Conservation (phyloP, 352 stramenopile genomes). For the Globisporangium alternatum region DNA sequence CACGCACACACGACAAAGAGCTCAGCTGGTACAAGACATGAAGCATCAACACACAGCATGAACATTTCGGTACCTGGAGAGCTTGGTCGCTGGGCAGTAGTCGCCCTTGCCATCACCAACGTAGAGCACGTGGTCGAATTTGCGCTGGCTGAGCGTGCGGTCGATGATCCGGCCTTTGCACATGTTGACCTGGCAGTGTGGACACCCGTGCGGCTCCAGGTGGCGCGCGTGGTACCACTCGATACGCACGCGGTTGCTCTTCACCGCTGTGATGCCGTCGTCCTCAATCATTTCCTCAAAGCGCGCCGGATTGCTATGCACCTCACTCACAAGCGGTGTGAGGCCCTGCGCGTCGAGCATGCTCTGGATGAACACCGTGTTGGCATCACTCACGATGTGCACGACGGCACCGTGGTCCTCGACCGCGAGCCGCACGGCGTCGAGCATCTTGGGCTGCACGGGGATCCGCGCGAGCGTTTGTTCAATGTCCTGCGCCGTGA, state of each 20-base stretch:
- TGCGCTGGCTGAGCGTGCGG: constrained; percentile 23
- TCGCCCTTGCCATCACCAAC: constrained; percentile 48
- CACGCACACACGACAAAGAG: neutral
- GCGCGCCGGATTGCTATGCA: constrained; percentile 39
- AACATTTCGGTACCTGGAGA: constrained; percentile 31
- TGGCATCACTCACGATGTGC: constrained; percentile 50
- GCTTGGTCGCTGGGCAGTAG: constrained; percentile 40
- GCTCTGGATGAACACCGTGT: constrained; percentile 43
- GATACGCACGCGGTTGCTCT: constrained; percentile 26
- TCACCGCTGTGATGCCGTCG: neutral
- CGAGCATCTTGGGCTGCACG: constrained; percentile 35
- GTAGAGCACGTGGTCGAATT: constrained; percentile 47
- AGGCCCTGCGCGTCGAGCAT: constrained; percentile 36
- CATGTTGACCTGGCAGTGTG: constrained; percentile 45
- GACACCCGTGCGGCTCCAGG: constrained; percentile 38
- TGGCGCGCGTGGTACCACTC: constrained; percentile 30
- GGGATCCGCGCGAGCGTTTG: constrained; percentile 28
- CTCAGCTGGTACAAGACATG: neutral
- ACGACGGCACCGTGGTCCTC: constrained; percentile 28
- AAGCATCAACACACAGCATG: neutral
- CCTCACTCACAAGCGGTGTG: constrained; percentile 24
- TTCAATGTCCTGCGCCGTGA: constrained; percentile 25
- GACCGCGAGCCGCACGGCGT: constrained; percentile 40
- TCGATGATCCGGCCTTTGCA: constrained; percentile 63
- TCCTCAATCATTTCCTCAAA: constrained; percentile 18